Evolutionary conservation across 495 filamentous ascomycete species (phyloP).

Genomic region (Aspergillus panamensis): DNA sequence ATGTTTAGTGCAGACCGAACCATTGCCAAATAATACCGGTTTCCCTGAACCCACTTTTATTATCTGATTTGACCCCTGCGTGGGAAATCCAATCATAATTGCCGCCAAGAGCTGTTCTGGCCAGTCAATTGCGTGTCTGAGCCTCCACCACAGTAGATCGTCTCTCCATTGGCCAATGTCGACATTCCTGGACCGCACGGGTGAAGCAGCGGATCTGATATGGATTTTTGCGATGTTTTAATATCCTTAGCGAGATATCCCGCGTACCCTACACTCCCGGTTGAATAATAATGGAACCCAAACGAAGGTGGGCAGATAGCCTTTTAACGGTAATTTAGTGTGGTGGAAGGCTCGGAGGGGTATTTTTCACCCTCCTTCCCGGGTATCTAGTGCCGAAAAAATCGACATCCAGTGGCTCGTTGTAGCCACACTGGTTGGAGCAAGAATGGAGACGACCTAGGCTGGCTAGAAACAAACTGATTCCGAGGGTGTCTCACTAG

Average conservation of each 20-base stretch:
- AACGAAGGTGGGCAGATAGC: not conserved
- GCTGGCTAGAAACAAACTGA: not conserved
- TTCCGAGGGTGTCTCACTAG: constrained; percentile 13
- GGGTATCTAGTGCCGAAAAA: constrained; percentile 14
- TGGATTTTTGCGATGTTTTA: not conserved
- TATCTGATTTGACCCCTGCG: constrained; percentile 16
- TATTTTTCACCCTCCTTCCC: not conserved
- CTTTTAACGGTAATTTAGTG: not conserved
- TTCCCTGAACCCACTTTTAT: constrained; percentile 2
- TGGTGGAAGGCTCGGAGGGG: not conserved
- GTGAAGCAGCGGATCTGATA: constrained; percentile 10
- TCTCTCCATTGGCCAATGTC: not conserved
- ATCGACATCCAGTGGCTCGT: not conserved
- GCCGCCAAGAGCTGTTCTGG: not conserved
- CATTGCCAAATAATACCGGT: not conserved
- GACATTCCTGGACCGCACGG: constrained; percentile 6
- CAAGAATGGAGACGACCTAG: not conserved
- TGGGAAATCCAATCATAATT: not conserved
- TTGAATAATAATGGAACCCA: not conserved
- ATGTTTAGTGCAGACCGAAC: not conserved
- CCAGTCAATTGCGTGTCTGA: not conserved
- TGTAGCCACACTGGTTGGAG: not conserved
- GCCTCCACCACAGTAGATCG: not conserved
- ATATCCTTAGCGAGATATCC: not conserved
- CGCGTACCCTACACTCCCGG: constrained; percentile 4